These are phyloP conservation scores for Yarrowia sp. DNA, from an alignment of 805 yeast species.

Conservation along the genomic window DNA sequence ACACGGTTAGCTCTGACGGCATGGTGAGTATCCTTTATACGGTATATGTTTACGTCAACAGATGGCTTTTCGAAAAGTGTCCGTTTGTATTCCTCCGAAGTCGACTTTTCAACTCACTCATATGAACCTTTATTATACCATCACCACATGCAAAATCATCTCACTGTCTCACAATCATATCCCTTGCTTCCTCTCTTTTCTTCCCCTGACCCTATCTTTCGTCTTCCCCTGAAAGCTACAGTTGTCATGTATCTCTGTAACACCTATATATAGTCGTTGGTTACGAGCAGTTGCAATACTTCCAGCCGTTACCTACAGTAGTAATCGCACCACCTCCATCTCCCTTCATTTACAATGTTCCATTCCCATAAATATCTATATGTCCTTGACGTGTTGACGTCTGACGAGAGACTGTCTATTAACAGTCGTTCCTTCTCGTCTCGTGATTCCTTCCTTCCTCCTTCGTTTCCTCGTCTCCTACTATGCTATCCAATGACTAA, in stretches of 20 bases:
- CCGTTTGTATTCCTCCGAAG: too few relatives aligned
- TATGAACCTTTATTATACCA: too few relatives aligned
- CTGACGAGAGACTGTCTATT: neutral
- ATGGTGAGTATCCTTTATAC: too few relatives aligned
- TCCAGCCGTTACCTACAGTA: too few relatives aligned
- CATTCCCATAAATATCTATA: constrained; percentile 37
- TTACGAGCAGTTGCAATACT: neutral
- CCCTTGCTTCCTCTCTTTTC: neutral
- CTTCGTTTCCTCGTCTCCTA: neutral
- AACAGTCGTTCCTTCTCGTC: neutral
- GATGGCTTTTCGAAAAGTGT: neutral
- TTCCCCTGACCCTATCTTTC: neutral
- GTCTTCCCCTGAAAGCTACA: constrained; percentile 17
- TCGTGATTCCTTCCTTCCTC: neutral
- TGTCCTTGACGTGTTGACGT: constrained; percentile 4
- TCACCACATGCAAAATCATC: neutral
- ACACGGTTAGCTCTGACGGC: too few relatives aligned
- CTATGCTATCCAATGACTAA: constrained; percentile 5
- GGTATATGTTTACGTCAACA: neutral
- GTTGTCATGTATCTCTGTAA: constrained; percentile 21
- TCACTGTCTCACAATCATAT: neutral
- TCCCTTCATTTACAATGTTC: constrained; percentile 13
- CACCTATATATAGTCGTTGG: neutral
- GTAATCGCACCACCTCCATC: neutral
- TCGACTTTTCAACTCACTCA: too few relatives aligned